phyloP scores from a whole-genome alignment of 2,329 filamentous ascomycete genomes.

The Paracoccidioides brasiliensis region DNA sequence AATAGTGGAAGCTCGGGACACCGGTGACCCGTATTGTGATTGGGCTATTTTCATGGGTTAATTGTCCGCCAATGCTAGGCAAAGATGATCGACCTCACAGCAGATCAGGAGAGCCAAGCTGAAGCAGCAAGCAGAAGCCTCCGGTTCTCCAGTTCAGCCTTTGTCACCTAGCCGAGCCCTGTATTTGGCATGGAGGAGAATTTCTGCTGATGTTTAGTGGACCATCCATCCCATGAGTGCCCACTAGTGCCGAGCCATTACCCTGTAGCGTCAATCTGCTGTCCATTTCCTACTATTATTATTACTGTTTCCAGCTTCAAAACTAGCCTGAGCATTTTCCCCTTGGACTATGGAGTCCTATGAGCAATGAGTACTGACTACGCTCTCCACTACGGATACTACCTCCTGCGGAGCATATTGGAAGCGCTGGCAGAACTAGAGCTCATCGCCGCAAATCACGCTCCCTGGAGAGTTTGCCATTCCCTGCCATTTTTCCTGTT shows the following conservation, averaged over 20 bases:
- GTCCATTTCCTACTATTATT: not conserved
- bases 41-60: not conserved
- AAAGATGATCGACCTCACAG: conserved; percentile 4
- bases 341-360: not conserved
- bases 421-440: not conserved
- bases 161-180: not conserved
- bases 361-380: not conserved
- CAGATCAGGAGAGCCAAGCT: conserved; percentile 5
- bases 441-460: not conserved
- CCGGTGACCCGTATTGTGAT: conserved; percentile 1
- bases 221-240: conserved; percentile 1
- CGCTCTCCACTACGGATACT: conserved; percentile 3
- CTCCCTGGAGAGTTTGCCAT: not conserved
- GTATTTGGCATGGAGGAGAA: not conserved
- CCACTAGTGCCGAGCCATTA: not conserved
- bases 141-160: not conserved
- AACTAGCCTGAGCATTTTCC: not conserved
- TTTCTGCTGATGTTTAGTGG: conserved; percentile 1
- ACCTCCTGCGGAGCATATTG: conserved; percentile 5
- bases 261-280: not conserved
- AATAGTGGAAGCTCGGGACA: not conserved
- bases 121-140: not conserved
- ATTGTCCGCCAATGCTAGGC: conserved; percentile 1
- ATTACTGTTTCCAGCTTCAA: not conserved
- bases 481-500: not conserved